Conservation (phyloP, 768 basidiomycete genomes). For the Mycena alexandri region DNA sequence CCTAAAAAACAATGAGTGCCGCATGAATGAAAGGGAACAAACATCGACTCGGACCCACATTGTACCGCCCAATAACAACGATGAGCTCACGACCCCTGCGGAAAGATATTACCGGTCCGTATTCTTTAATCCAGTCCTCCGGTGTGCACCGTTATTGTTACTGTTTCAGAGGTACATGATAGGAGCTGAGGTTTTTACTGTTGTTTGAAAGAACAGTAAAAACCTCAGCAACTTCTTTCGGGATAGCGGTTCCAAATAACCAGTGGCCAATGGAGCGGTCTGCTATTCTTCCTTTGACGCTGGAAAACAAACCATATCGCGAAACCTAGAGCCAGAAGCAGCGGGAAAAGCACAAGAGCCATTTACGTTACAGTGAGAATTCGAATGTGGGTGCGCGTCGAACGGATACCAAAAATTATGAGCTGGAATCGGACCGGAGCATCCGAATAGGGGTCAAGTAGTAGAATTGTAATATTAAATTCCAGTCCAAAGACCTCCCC, state of each 20-base stretch:
- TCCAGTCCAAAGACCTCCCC: constrained; percentile 30
- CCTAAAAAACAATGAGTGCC: constrained; percentile 47
- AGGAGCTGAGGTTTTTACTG: constrained; percentile 49
- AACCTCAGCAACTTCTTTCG: too few species aligned
- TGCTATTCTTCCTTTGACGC: not conserved
- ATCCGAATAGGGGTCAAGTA: too few species aligned
- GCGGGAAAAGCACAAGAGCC: not conserved
- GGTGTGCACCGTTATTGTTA: constrained; percentile 53
- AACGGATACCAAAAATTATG: too few species aligned
- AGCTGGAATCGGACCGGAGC: too few species aligned
- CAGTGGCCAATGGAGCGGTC: constrained; percentile 51
- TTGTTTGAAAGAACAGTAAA: too few species aligned
- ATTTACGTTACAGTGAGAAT: too few species aligned
- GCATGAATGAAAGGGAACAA: not conserved
- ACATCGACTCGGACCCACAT: constrained; percentile 20
- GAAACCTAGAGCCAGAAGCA: constrained; percentile 12
- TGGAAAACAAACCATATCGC: constrained; percentile 13
- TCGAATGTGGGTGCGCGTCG: too few species aligned
- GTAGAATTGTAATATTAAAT: not conserved
- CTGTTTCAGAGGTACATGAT: not conserved
- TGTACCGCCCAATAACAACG: constrained; percentile 61
- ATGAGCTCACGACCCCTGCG: constrained; percentile 61
- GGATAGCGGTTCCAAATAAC: constrained; percentile 56
- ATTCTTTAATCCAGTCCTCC: constrained; percentile 71
- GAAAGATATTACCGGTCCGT: constrained; percentile 72